Evolutionary conservation across 2,329 filamentous ascomycete genomes (phyloP), one percentile per base, ranked within the genome.

Genomic region (Herpomyces periplanetae): DNA sequence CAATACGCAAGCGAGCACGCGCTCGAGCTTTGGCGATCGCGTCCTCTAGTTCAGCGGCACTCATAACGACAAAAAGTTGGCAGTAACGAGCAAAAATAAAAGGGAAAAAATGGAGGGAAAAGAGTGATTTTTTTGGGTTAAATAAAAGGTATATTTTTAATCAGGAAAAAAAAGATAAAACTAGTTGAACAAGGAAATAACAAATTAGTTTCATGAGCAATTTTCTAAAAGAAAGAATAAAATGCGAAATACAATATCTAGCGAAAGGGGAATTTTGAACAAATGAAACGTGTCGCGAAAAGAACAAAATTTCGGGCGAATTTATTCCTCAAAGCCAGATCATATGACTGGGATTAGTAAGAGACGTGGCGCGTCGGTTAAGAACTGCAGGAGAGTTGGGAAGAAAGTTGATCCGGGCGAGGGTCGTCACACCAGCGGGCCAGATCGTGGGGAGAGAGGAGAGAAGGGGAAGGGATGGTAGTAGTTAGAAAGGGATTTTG

Each of bases 401-500:
- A 8, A 21, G 22, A 9, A 22, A 13, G 9, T 19, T 22, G 11
- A 18, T 19, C 14, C 22, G 18, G 20, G 24, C 22, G 24, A 21
- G 23, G 10, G n/a, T n/a, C n/a, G n/a, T n/a, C n/a, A n/a, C n/a
- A n/a, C n/a, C n/a, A n/a, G 20, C 20, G 15, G 24, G 13, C 16
- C 23, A 21, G 12, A 20, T 16, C 5, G 21, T 16, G 17, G 16
- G 19, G 21, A 20, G 20, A 13, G 20, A 17, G 16, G 19, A 18
- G 13, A 16, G 18, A 13, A 24, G 21, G 22, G 19, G 12, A 30
- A 29, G 24, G 25, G 22, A 26, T 22, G 17, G 10, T 8, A 6
- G 7, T 18, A 13, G n/a, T 27, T 44, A 85, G 10, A 31, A 88
- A 96, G 0, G 80, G 80, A 30, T 68, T 47, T 15, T 75, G 41